phyloP scores from a whole-genome alignment of 306 rosid species.

The Malus asiatica region DNA sequence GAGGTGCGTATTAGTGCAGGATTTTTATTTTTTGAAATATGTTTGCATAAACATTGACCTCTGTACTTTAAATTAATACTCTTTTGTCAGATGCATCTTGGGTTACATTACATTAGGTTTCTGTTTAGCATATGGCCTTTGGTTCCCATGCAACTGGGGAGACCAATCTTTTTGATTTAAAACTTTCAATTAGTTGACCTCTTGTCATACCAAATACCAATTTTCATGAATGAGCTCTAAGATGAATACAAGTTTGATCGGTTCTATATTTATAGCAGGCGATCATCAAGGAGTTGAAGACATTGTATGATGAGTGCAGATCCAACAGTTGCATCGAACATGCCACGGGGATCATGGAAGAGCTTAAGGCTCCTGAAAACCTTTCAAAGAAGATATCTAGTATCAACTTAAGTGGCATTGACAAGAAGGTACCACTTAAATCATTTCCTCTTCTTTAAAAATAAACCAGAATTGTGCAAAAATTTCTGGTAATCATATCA shows the following conservation, averaged over 20 bases:
- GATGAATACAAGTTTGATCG: background rate
- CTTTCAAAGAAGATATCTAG: conserved; percentile 39
- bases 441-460: background rate
- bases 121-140: background rate
- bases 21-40: background rate
- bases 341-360: conserved; percentile 51
- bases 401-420: conserved; percentile 28
- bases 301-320: conserved; percentile 40
- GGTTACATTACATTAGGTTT: background rate
- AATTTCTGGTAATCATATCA: background rate
- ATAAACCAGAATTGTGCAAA: background rate
- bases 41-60: background rate
- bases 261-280: conserved; percentile 11
- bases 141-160: background rate
- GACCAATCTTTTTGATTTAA: background rate
- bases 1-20: conserved; percentile 19
- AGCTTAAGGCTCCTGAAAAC: conserved; percentile 47
- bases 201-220: background rate
- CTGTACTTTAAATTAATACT: background rate
- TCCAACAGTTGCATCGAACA: conserved; percentile 51
- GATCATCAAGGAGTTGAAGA: conserved; percentile 41
- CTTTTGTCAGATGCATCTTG: background rate
- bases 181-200: background rate
- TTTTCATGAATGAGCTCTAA: background rate
- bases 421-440: conserved; percentile 32